Base-by-base conservation (phyloP, 2,329 filamentous ascomycete species). In the Emmonsia crescens region DNA sequence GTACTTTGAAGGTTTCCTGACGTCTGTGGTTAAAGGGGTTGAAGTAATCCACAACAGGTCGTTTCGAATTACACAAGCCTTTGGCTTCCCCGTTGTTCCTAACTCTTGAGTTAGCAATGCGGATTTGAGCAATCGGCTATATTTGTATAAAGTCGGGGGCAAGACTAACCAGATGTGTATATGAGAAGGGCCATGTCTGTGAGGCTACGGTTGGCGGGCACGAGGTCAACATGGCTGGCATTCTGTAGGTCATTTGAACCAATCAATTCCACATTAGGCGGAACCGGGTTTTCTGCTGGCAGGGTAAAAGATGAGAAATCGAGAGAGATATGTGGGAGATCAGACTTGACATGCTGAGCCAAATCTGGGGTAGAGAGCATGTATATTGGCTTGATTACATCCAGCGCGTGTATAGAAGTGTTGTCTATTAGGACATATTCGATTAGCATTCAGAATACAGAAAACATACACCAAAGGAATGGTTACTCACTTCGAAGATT, bases 361-460 rank as follows among this genome's bases (percentile, higher is more conserved):
- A 80, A 57, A 62, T 80, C 78, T 5, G 76, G 77, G 0, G 77
- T 79, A 12, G 76, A 78, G 40, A 80, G 72, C 21, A 79, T 73
- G 6, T 69, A 69, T 57, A 71, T 74, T 5, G 77, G 72, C 5
- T 68, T 69, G 10, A 77, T 77, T 12, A 80, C 71, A 36, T 72
- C 70, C 29, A 80, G 70, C 52, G 78, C 80, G 59, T 80, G 77
- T 3, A 71, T 67, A 33, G 80, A 74, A 0, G 78, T 79, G 51
- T 76, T 74, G 58, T 77, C 76, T 78, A 40, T 19, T 42, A 36
- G 9, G 55, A 38, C 4, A 29, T 60, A 19, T 29, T 29, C 19
- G 14, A 24, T 52, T n/a, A 42, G 24, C 33, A 42, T 31, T 21
- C 51, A 33, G 14, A 16, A 42, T n/a, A 38, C 19, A 14, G 4